These are phyloP conservation scores for Tulasnella sp. DNA, from an alignment of 768 basidiomycete species.

Conservation along the genomic window DNA sequence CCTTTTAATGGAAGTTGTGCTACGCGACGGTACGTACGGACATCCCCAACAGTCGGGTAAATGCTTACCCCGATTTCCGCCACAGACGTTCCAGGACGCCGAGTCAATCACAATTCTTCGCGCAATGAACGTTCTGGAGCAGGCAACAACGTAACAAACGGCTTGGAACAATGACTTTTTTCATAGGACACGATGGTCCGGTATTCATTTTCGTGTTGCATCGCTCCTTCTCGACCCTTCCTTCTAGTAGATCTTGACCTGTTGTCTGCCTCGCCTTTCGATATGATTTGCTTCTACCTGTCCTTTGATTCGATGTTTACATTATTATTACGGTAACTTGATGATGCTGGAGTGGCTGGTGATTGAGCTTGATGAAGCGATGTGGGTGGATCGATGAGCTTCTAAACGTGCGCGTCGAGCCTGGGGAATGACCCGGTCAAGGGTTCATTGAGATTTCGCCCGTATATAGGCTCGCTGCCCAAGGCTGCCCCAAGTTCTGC, in stretches of 20 bases:
- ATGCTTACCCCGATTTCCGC: neutral
- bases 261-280: constrained; percentile 9
- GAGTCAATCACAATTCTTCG: neutral
- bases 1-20: constrained; percentile 5
- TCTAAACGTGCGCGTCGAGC: constrained; percentile 23
- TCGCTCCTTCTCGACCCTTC: neutral
- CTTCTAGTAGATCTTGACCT: neutral
- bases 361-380: constrained; percentile 29
- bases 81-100: neutral
- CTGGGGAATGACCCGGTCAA: constrained; percentile 14
- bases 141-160: neutral
- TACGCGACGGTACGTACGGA: neutral
- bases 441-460: constrained; percentile 24
- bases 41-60: neutral
- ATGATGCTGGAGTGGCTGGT: constrained; percentile 18
- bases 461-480: constrained; percentile 25
- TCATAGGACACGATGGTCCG: neutral
- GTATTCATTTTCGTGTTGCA: constrained; percentile 5
- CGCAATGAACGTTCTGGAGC: constrained; percentile 5
- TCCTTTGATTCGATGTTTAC: constrained; percentile 19
- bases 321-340: constrained; percentile 21
- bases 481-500: neutral
- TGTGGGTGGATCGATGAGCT: constrained; percentile 27
- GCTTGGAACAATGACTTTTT: constrained; percentile 19
- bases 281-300: constrained; percentile 4